Percentiles rank a stretch among this genome's conserved stretches.
Evolutionary conservation across 129 eudicot genomes (phyloP).

Genomic region (Scalesia atractyloides): DNA sequence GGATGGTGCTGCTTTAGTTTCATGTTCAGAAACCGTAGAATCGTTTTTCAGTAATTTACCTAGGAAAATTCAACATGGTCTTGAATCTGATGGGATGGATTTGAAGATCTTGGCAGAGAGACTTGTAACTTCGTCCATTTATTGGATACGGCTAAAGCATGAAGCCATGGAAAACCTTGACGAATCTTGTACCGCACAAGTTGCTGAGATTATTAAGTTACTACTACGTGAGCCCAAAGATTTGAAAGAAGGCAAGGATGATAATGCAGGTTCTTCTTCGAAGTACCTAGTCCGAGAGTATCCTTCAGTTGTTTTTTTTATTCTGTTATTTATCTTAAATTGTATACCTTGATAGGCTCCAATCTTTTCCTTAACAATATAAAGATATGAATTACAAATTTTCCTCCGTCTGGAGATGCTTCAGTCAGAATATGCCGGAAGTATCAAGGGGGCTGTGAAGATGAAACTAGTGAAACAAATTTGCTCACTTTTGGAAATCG

Average conservation of each 20-base stretch:
- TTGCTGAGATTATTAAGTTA: conserved; percentile 49
- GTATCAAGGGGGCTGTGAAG: conserved; percentile 50
- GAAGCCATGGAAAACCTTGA: conserved; percentile 22
- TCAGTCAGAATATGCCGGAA: conserved; percentile 54
- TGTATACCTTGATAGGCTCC: conserved; percentile 4
- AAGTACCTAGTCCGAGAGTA: conserved; percentile 72
- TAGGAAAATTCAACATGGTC: conserved; percentile 60
- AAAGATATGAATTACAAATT: conserved; percentile 87
- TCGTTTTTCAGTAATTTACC: conserved; percentile 63
- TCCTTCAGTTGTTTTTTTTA: conserved; percentile 48
- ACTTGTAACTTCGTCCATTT: conserved; percentile 62
- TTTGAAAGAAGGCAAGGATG: conserved; percentile 50
- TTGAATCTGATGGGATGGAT: conserved; percentile 70
- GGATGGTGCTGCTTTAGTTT: conserved; percentile 37
- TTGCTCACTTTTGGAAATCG: conserved; percentile 75
- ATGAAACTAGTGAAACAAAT: conserved; percentile 81
- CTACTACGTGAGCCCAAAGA: conserved; percentile 67
- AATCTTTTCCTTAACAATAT: conserved; percentile 50
- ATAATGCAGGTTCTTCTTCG: conserved; percentile 33
- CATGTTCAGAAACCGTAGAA: conserved; percentile 63
- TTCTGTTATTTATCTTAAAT: conserved; percentile 1
- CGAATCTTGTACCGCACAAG: conserved; percentile 31
- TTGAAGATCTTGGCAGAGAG: conserved; percentile 74
- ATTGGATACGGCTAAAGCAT: conserved; percentile 50
- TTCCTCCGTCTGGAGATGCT: conserved; percentile 91